A percentile compares a stretch with the other conserved stretches of the same genome.
phyloP scores from a whole-genome alignment of 176 grass and related monocot genomes.

The Rhynchospora tenuis region DNA sequence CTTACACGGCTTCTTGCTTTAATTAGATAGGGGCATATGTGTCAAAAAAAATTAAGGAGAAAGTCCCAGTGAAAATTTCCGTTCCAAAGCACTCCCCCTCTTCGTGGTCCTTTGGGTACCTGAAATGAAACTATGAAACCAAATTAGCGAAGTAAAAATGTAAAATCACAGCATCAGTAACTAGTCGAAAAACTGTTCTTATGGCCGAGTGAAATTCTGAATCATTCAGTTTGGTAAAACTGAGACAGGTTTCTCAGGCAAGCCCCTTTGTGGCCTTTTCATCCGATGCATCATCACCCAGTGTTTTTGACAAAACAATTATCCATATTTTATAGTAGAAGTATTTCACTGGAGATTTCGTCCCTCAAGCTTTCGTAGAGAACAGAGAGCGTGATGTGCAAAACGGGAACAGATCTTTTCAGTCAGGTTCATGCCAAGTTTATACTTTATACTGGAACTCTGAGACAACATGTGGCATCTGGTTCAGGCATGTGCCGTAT shows the following conservation, averaged over 20 bases:
- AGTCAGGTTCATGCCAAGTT: no score
- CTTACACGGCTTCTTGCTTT: no score
- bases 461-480: no score
- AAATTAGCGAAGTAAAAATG: not conserved
- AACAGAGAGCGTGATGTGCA: no score
- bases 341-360: slow-evolving; percentile 38
- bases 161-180: not conserved
- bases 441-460: no score
- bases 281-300: slow-evolving; percentile 79
- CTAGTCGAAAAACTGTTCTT: slow-evolving; percentile 24
- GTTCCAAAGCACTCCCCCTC: slow-evolving; percentile 17
- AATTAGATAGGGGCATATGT: no score
- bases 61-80: no score
- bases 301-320: slow-evolving; percentile 80
- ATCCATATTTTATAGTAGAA: slow-evolving; percentile 16
- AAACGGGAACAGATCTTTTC: no score
- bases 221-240: slow-evolving; percentile 93
- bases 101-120: slow-evolving; percentile 89
- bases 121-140: slow-evolving; percentile 40
- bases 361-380: no score
- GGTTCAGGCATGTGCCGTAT: no score
- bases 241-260: slow-evolving; percentile 89
- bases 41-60: no score
- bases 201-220: slow-evolving; percentile 95
- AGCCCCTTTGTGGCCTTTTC: slow-evolving; percentile 61